phyloP scores from a whole-genome alignment of 352 stramenopile genomes.

The Phytophthora tentaculata region DNA sequence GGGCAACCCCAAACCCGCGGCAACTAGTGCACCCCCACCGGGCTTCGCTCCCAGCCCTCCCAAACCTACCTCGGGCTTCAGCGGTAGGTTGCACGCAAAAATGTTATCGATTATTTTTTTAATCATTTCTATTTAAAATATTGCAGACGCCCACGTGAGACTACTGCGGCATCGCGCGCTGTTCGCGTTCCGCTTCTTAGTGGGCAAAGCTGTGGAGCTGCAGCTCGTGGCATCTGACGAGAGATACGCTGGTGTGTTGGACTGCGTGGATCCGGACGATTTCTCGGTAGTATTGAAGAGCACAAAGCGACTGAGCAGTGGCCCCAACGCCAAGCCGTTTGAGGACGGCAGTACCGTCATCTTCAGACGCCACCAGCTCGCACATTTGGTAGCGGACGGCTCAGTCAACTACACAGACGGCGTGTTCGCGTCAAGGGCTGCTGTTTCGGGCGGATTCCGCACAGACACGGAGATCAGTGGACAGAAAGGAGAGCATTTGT shows the following conservation, averaged over 20 bases:
- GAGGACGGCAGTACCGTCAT: slow-evolving; percentile 78
- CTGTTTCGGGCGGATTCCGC: slow-evolving; percentile 47
- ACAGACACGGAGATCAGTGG: slow-evolving; percentile 94
- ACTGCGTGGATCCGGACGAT: slow-evolving; percentile 86
- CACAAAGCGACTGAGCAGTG: slow-evolving; percentile 47
- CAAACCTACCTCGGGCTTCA: slow-evolving; percentile 40
- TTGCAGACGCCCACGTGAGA: slow-evolving; percentile 64
- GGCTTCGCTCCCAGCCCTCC: slow-evolving; percentile 31
- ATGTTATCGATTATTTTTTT: slow-evolving; percentile 11
- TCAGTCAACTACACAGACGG: slow-evolving; percentile 67
- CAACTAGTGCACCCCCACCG: slow-evolving; percentile 32
- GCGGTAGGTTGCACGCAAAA: slow-evolving; percentile 37
- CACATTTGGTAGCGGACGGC: slow-evolving; percentile 66
- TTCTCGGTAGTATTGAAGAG: slow-evolving; percentile 87
- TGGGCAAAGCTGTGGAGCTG: slow-evolving; percentile 80
- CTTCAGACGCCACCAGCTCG: slow-evolving; percentile 73
- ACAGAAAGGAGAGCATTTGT: slow-evolving; percentile 69
- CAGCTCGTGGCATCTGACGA: slow-evolving; percentile 58
- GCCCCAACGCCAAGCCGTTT: slow-evolving; percentile 51
- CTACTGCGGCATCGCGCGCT: slow-evolving; percentile 78
- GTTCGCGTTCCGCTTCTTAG: slow-evolving; percentile 84
- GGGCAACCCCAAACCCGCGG: slow-evolving; percentile 29
- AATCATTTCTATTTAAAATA: too few relatives aligned
- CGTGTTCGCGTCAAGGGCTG: slow-evolving; percentile 32
- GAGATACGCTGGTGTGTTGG: slow-evolving; percentile 74